Percentiles rank a stretch among this genome's conserved stretches.
Evolutionary conservation across 257 asterid species (phyloP).

Genomic region (Solanum bulbocastanum): DNA sequence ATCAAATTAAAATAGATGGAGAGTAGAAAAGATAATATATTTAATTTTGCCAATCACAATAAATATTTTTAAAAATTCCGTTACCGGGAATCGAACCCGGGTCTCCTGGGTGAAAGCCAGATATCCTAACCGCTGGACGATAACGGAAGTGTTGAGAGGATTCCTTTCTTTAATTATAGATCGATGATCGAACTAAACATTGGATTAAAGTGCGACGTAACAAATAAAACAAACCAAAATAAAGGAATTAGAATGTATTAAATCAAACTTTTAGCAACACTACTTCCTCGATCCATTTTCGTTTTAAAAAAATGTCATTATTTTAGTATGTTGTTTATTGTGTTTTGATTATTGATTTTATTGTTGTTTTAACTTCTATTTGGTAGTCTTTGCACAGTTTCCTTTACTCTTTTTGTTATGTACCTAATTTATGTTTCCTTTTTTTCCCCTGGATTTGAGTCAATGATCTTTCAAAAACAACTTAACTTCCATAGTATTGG

Average conservation of each 20-base stretch:
- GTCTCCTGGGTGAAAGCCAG: conserved; percentile 97
- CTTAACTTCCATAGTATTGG: too few species aligned
- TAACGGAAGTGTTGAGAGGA: conserved; percentile 22
- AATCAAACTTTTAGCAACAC: not conserved
- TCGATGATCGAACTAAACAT: not conserved
- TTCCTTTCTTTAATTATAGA: too few species aligned
- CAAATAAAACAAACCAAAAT: not conserved
- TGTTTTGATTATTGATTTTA: too few species aligned
- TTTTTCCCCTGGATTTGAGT: not conserved
- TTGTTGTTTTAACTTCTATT: not conserved
- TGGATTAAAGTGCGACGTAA: not conserved
- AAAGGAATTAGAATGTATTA: not conserved
- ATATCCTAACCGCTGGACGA: conserved; percentile 98
- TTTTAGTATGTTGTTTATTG: not conserved
- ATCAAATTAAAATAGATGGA: too few species aligned
- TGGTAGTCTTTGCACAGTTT: too few species aligned
- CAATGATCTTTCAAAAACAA: too few species aligned
- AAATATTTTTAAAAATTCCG: conserved; percentile 12
- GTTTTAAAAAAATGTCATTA: too few species aligned
- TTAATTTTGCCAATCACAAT: not conserved
- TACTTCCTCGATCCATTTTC: not conserved
- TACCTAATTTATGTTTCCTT: not conserved
- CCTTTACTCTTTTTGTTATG: not conserved
- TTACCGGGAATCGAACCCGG: conserved; percentile 98
- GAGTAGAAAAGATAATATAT: not conserved